Conservation (phyloP, 345 rosid genomes). For the Eucalyptus leucophloia region DNA sequence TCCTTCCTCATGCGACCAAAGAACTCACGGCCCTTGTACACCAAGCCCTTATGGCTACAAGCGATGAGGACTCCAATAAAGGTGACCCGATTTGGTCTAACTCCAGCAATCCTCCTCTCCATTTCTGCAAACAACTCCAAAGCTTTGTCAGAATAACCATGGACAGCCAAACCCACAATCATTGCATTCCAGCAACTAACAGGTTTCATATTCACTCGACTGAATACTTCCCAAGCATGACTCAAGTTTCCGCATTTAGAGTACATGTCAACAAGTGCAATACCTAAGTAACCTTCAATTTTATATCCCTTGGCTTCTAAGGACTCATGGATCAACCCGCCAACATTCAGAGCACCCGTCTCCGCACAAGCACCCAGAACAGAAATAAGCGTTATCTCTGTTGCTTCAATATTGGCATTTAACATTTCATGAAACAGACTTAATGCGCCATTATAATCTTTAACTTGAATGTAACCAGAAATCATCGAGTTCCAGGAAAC, state of each 20-base stretch:
- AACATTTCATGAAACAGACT: conserved; percentile 11
- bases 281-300: conserved; percentile 11
- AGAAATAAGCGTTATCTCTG: conserved; percentile 14
- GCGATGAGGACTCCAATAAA: conserved; percentile 28
- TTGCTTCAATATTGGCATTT: conserved; percentile 5
- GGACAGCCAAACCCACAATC: conserved; percentile 23
- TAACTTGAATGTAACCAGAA: conserved; percentile 6
- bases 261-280: conserved; percentile 23
- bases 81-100: conserved; percentile 17
- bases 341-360: conserved; percentile 6
- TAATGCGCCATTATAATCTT: conserved; percentile 5
- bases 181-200: conserved; percentile 29
- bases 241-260: conserved; percentile 20
- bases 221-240: conserved; percentile 5
- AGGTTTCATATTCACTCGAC: conserved; percentile 7
- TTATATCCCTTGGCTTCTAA: neutral
- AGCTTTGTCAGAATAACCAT: conserved; percentile 22
- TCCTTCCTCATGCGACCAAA: conserved; percentile 10
- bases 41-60: conserved; percentile 30
- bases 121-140: conserved; percentile 5
- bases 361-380: conserved; percentile 20
- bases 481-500: conserved; percentile 32
- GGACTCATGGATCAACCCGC: conserved; percentile 8
- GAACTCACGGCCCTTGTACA: conserved; percentile 18
- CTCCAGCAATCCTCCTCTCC: neutral